phyloP scores from a whole-genome alignment of 73 alveolate genomes.

The Paramecium sonneborni region DNA sequence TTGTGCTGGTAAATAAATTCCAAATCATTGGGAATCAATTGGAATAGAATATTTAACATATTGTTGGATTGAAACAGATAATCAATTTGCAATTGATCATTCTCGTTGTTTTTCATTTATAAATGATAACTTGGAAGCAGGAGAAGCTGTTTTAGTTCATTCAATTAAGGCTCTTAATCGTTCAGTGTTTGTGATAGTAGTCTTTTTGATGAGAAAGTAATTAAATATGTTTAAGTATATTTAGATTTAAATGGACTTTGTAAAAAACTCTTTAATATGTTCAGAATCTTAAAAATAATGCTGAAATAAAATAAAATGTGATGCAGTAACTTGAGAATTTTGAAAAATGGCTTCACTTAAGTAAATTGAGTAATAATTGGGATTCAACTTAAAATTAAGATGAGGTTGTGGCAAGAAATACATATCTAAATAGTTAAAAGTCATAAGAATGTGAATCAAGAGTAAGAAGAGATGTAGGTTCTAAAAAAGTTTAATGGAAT shows the following conservation, averaged over 20 bases:
- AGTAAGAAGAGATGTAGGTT: neutral
- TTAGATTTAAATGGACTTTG: neutral
- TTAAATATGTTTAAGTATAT: neutral
- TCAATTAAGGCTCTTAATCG: conserved; percentile 74
- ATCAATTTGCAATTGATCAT: neutral
- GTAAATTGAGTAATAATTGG: neutral
- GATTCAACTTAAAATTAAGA: neutral
- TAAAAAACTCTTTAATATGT: neutral
- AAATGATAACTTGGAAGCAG: conserved; percentile 70
- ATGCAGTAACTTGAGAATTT: neutral
- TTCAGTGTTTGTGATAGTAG: conserved; percentile 63
- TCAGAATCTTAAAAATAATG: neutral
- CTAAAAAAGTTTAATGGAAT: neutral
- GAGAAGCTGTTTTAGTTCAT: conserved; percentile 78
- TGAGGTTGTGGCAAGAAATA: conserved; percentile 6
- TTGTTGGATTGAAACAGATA: conserved; percentile 83
- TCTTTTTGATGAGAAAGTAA: conserved; percentile 69
- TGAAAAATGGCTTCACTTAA: neutral
- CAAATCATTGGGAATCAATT: conserved; percentile 92
- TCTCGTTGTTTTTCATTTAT: conserved; percentile 66
- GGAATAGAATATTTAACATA: conserved; percentile 89
- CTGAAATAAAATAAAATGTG: neutral
- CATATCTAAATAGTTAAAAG: neutral
- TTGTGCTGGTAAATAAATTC: conserved; percentile 91
- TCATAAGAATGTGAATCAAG: neutral